Percentiles rank a stretch among this genome's conserved stretches.
Evolutionary conservation across 345 rosid genomes (phyloP).

Genomic region (Bruguiera parviflora): DNA sequence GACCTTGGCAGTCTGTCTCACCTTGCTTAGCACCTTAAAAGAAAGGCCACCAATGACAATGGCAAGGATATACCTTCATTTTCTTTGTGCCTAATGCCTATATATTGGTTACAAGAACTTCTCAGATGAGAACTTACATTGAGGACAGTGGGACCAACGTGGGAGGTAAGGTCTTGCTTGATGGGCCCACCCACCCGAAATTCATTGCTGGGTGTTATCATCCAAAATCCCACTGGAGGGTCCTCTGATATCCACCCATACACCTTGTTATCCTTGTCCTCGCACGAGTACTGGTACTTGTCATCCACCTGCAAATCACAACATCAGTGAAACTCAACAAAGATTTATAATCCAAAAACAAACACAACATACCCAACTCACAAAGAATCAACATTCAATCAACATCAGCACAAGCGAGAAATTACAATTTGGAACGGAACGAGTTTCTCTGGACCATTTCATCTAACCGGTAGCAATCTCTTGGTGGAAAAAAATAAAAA

Average conservation of each 20-base stretch:
- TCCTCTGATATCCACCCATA: slow-evolving; percentile 22
- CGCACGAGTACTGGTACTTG: slow-evolving; percentile 22
- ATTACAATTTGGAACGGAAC: neutral
- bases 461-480: neutral
- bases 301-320: slow-evolving; percentile 21
- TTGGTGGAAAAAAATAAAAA: neutral
- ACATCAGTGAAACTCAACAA: neutral
- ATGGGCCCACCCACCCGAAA: slow-evolving; percentile 13
- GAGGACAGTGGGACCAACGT: slow-evolving; percentile 17
- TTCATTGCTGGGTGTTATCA: slow-evolving; percentile 17
- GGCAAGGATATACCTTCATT: too few relatives aligned
- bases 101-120: too few relatives aligned
- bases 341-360: neutral
- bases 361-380: neutral
- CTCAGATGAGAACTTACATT: slow-evolving; percentile 5
- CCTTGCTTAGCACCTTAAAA: neutral
- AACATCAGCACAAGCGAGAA: too few relatives aligned
- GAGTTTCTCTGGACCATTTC: neutral
- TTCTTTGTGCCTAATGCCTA: too few relatives aligned
- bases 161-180: slow-evolving; percentile 22
- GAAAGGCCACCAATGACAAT: neutral
- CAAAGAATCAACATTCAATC: neutral
- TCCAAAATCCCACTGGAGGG: slow-evolving; percentile 14
- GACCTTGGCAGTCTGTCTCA: neutral
- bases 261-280: slow-evolving; percentile 19